A percentile compares a stretch with the other conserved stretches of the same genome.
Conservation (phyloP, 495 filamentous ascomycete species). For the Penicillium riverlandense region DNA sequence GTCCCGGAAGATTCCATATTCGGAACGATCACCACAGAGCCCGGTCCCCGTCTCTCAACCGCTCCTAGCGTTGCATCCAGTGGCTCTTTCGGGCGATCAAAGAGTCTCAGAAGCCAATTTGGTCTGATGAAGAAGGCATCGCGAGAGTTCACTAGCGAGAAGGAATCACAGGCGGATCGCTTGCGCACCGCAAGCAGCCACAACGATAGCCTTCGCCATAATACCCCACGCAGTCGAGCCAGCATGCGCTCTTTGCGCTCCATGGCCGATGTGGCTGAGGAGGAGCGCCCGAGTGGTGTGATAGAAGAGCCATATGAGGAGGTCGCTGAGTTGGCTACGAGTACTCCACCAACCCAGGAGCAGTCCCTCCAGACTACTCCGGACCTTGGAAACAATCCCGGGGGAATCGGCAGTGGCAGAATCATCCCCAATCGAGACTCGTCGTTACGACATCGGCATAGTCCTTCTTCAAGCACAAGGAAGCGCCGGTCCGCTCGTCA, state of each 20-base stretch:
- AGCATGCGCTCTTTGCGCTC: conserved; percentile 39
- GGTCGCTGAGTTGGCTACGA: conserved; percentile 6
- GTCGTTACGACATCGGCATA: conserved; percentile 50
- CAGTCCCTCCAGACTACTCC: conserved; percentile 19
- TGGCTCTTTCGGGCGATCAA: conserved; percentile 27
- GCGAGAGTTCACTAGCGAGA: conserved; percentile 29
- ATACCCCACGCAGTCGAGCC: conserved; percentile 28
- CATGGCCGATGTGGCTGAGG: conserved; percentile 39
- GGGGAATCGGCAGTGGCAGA: conserved; percentile 40
- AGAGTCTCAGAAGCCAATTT: conserved; percentile 30
- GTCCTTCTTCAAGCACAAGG: conserved; percentile 29
- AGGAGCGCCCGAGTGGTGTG: conserved; percentile 16
- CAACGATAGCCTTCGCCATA: conserved; percentile 30
- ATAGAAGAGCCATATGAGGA: conserved; percentile 15
- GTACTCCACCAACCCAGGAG: conserved; percentile 22
- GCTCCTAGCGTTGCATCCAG: conserved; percentile 36
- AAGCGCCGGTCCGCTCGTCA: conserved; percentile 29
- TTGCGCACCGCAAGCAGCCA: conserved; percentile 30
- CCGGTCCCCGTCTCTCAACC: conserved; percentile 29
- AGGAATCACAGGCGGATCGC: conserved; percentile 26
- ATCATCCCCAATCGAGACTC: conserved; percentile 62
- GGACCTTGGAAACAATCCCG: conserved; percentile 26
- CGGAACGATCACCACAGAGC: conserved; percentile 38
- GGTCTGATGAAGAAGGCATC: conserved; percentile 29
- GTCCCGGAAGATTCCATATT: conserved; percentile 29